These are phyloP conservation scores for Gossypium laxum DNA, from an alignment of 441 rosid species.

Conservation along the genomic window DNA sequence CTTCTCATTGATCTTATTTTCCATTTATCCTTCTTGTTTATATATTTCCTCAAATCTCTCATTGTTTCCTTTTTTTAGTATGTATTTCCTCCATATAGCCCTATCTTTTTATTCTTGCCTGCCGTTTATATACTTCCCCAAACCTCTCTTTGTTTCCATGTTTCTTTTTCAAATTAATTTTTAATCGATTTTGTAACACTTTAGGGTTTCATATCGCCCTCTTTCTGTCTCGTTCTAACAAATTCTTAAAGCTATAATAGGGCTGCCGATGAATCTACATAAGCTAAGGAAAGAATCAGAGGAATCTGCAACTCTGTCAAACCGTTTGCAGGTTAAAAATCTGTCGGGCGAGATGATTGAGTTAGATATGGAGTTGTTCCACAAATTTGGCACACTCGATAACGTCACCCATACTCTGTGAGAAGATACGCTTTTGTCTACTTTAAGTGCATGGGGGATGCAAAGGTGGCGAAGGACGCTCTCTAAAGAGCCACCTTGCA, in stretches of 20 bases:
- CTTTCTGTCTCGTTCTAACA: background rate
- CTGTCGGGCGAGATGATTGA: constrained; percentile 33
- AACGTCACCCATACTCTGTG: constrained; percentile 36
- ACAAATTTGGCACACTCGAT: constrained; percentile 40
- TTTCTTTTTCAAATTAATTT: background rate
- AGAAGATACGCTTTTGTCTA: too few species aligned
- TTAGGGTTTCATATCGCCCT: constrained; percentile 1
- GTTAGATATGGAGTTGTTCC: constrained; percentile 39
- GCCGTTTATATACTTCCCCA: background rate
- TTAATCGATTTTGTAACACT: background rate
- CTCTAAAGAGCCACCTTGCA: too few species aligned
- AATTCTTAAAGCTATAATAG: constrained; percentile 15
- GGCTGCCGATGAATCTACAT: constrained; percentile 27
- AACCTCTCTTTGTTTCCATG: background rate
- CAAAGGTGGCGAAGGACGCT: too few species aligned
- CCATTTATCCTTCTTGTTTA: too few species aligned
- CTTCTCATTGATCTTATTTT: too few species aligned
- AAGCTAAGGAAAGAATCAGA: constrained; percentile 24
- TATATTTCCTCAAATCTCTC: too few species aligned
- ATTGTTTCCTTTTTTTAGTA: too few species aligned
- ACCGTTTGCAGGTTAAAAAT: constrained; percentile 70
- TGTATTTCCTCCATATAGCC: too few species aligned
- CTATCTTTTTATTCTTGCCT: too few species aligned
- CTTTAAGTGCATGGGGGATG: too few species aligned
- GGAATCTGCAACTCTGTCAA: constrained; percentile 37